These are phyloP conservation scores for Biancaea sappan DNA, from an alignment of 306 rosid species.

Conservation along the genomic window DNA sequence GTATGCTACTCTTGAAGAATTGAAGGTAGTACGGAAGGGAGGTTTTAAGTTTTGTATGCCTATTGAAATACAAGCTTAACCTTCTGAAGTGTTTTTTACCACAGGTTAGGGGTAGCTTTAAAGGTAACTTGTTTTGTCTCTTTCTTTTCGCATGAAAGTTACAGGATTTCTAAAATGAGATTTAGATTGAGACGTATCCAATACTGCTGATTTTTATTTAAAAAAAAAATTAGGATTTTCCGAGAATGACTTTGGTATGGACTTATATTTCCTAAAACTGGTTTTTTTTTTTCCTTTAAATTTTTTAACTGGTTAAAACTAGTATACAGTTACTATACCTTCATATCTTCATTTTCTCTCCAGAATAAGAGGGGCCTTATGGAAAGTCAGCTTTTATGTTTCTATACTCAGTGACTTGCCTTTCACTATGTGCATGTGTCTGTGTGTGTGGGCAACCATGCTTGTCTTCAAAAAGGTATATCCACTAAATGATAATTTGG, in stretches of 20 bases:
- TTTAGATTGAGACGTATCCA: slow-evolving; percentile 16
- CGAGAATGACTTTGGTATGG: slow-evolving; percentile 1
- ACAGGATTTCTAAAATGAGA: slow-evolving; percentile 26
- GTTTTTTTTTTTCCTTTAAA: not conserved
- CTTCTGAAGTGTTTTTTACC: slow-evolving; percentile 34
- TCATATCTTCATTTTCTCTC: slow-evolving; percentile 1
- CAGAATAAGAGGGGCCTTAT: not conserved
- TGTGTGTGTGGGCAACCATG: not conserved
- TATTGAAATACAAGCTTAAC: not conserved
- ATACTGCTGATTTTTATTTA: not conserved
- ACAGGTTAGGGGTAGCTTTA: slow-evolving; percentile 33
- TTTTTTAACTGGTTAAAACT: not conserved
- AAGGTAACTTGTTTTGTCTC: slow-evolving; percentile 36
- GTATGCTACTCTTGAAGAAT: slow-evolving; percentile 13
- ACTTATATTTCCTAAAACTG: not conserved
- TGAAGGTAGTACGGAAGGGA: slow-evolving; percentile 5
- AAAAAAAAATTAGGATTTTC: not conserved
- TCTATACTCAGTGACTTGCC: not conserved
- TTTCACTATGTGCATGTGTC: not conserved
- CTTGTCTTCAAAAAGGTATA: not conserved
- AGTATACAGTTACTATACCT: not conserved
- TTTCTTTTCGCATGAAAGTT: slow-evolving; percentile 19
- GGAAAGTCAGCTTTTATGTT: not conserved
- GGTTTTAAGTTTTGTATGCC: slow-evolving; percentile 1
- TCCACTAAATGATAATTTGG: not conserved